phyloP scores from a whole-genome alignment of 768 basidiomycete species.

The Tylopilus rubrobrunneus region DNA sequence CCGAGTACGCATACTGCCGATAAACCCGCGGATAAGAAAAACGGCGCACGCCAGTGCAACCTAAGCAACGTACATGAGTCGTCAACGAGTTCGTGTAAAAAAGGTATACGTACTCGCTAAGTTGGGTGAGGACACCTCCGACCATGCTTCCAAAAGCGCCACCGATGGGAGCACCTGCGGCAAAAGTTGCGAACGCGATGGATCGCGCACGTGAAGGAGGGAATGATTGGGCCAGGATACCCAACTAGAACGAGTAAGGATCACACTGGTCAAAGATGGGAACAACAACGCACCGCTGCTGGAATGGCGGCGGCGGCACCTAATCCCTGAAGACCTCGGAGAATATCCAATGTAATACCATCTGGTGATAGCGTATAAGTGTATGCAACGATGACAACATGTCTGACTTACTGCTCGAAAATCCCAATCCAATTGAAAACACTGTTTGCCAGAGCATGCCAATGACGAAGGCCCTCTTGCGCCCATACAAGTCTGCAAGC shows the following conservation, averaged over 20 bases:
- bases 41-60: not conserved
- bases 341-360: constrained; percentile 56
- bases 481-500: constrained; percentile 73
- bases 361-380: constrained; percentile 33
- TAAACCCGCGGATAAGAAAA: constrained; percentile 52
- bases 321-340: constrained; percentile 75
- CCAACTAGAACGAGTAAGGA: constrained; percentile 53
- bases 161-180: constrained; percentile 81
- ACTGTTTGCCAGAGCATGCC: constrained; percentile 53
- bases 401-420: constrained; percentile 44
- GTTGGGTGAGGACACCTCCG: constrained; percentile 69
- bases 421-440: constrained; percentile 63
- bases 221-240: constrained; percentile 79
- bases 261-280: too few relatives aligned
- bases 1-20: constrained; percentile 49
- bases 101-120: constrained; percentile 30
- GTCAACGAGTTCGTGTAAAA: not conserved
- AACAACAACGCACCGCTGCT: constrained; percentile 58
- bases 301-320: constrained; percentile 75
- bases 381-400: not conserved
- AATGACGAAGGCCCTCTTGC: constrained; percentile 59
- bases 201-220: constrained; percentile 60
- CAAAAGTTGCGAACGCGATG: too few relatives aligned
- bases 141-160: constrained; percentile 64
- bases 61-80: constrained; percentile 7